A percentile compares a stretch with the other conserved stretches of the same genome.
These are phyloP conservation scores for Beauveria sp. DNA, from an alignment of 2,329 filamentous ascomycete genomes.

Conservation along the genomic window DNA sequence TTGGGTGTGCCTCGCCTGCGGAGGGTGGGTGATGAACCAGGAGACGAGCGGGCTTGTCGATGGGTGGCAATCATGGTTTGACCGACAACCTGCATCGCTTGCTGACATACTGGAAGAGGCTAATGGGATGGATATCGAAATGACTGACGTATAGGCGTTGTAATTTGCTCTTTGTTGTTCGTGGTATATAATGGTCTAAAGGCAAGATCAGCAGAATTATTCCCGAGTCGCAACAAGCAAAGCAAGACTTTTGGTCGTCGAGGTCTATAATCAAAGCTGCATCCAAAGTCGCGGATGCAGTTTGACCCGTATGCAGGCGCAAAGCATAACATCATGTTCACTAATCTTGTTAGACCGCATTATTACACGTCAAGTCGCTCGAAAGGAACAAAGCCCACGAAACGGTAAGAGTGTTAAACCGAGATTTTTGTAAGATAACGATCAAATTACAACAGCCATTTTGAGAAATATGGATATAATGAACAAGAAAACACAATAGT, in stretches of 20 bases:
- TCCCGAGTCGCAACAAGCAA: too few relatives aligned
- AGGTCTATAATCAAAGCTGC: too few relatives aligned
- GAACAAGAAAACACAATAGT: constrained; percentile 13
- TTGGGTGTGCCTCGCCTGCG: constrained; percentile 29
- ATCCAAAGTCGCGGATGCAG: background rate
- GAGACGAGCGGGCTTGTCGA: constrained; percentile 13
- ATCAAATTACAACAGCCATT: constrained; percentile 13
- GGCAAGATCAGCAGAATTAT: too few relatives aligned
- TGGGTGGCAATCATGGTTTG: constrained; percentile 16
- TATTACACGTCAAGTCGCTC: background rate
- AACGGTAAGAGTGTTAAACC: background rate
- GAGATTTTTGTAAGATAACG: background rate
- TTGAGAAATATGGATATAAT: constrained; percentile 13
- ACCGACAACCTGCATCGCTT: background rate
- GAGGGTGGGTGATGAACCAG: constrained; percentile 23
- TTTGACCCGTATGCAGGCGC: background rate
- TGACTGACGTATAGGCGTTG: background rate
- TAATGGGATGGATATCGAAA: background rate
- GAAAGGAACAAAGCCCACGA: background rate
- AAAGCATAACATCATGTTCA: background rate
- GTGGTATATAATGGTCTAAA: background rate
- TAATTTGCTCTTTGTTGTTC: background rate
- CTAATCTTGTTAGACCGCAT: background rate
- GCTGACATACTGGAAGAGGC: background rate
- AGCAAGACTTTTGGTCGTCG: too few relatives aligned